Percentiles rank a stretch among this genome's conserved stretches.
phyloP scores from a whole-genome alignment of 2,329 filamentous ascomycete genomes.

The Aspergillus arachidicola region DNA sequence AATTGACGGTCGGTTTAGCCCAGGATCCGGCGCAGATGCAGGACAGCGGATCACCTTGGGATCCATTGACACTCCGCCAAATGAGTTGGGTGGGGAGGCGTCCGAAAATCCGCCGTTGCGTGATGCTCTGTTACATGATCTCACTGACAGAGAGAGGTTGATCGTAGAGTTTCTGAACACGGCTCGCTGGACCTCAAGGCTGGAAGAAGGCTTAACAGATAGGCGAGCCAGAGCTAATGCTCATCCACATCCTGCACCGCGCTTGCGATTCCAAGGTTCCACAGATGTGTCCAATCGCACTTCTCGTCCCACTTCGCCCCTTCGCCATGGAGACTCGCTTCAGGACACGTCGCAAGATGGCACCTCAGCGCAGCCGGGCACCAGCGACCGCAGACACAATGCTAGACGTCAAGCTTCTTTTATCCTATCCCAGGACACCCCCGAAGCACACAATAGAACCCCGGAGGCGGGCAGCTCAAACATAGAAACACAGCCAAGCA shows the following conservation, averaged over 20 bases:
- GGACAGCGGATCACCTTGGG: constrained; percentile 28
- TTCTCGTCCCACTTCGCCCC: constrained; percentile 39
- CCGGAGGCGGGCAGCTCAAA: constrained; percentile 26
- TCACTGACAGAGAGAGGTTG: constrained; percentile 46
- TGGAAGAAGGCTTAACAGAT: constrained; percentile 35
- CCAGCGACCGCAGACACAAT: constrained; percentile 30
- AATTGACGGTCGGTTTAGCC: constrained; percentile 21
- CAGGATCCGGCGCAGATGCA: constrained; percentile 23
- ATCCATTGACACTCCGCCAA: constrained; percentile 26
- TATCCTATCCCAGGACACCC: constrained; percentile 41
- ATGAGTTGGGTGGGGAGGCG: constrained; percentile 23
- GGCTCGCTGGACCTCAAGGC: constrained; percentile 40
- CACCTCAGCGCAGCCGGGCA: constrained; percentile 29
- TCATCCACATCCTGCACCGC: constrained; percentile 30
- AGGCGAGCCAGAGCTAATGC: constrained; percentile 31
- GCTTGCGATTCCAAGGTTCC: constrained; percentile 30
- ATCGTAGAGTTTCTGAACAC: constrained; percentile 48
- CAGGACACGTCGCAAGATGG: constrained; percentile 35
- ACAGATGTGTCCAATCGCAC: constrained; percentile 33
- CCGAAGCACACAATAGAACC: constrained; percentile 25
- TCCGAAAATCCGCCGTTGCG: constrained; percentile 33
- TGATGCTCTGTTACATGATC: constrained; percentile 41
- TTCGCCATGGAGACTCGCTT: constrained; percentile 30
- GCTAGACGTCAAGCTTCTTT: constrained; percentile 44
- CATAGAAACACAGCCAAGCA: constrained; percentile 34